Conservation (phyloP, 345 rosid species). For the Noccaea caerulescens region DNA sequence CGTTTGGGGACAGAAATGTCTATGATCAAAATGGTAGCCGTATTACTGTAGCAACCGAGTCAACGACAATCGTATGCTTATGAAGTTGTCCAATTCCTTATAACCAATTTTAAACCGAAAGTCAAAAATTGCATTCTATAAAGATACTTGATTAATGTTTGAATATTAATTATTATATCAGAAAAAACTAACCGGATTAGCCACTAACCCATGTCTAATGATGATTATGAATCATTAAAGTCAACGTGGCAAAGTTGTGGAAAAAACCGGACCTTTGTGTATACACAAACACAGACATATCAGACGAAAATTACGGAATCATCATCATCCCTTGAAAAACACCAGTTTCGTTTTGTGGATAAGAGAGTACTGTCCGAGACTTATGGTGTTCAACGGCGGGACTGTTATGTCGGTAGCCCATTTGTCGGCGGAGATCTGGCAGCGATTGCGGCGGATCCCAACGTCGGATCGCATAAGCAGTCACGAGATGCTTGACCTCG, state of each 20-base stretch:
- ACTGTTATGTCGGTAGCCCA: conserved; percentile 55
- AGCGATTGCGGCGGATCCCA: conserved; percentile 49
- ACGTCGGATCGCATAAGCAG: conserved; percentile 55
- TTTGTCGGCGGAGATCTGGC: conserved; percentile 63
- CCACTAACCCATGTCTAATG: conserved; percentile 4
- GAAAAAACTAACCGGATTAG: neutral
- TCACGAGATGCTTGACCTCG: conserved; percentile 64
- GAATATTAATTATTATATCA: neutral
- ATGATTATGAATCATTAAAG: conserved; percentile 10
- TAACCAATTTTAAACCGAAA: neutral
- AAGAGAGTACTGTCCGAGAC: neutral
- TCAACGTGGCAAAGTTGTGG: conserved; percentile 31
- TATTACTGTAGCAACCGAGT: too few relatives aligned
- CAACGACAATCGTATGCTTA: neutral
- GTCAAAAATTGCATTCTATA: neutral
- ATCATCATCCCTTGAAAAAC: neutral
- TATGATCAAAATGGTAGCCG: too few relatives aligned
- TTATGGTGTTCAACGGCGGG: conserved; percentile 68
- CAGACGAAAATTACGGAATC: conserved; percentile 11
- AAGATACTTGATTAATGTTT: neutral
- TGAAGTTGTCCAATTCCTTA: neutral
- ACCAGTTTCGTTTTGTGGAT: conserved; percentile 1
- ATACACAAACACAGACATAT: conserved; percentile 7
- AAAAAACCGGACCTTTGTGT: neutral
- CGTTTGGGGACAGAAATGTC: neutral